These are phyloP conservation scores for Maudiozyma turicensis DNA, from an alignment of 805 yeast species.

Conservation along the genomic window DNA sequence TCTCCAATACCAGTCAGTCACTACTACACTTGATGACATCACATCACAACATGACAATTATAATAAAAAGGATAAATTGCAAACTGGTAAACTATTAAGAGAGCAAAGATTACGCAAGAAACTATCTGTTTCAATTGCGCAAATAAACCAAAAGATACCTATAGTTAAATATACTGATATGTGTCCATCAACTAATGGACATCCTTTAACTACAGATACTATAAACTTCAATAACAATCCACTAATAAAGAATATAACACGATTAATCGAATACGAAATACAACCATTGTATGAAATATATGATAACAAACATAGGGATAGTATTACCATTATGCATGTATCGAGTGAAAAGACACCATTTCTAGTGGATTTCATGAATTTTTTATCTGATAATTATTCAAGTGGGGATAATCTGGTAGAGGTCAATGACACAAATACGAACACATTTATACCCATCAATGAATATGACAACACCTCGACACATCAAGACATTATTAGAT, in stretches of 20 bases:
- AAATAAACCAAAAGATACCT: constrained; percentile 10
- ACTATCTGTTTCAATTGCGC: constrained; percentile 41
- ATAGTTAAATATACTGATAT: not conserved
- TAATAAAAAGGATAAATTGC: constrained; percentile 15
- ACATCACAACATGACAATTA: no score
- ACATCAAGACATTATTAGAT: not conserved
- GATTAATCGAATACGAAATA: not conserved
- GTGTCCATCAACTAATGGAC: not conserved
- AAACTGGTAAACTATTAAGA: constrained; percentile 26
- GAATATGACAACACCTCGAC: not conserved
- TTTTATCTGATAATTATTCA: not conserved
- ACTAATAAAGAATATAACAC: not conserved
- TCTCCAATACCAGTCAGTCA: no score
- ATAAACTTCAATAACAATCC: constrained; percentile 1
- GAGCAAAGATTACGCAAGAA: constrained; percentile 34
- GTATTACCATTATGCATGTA: not conserved
- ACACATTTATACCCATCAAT: not conserved
- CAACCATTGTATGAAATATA: not conserved
- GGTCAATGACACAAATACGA: not conserved
- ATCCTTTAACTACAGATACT: not conserved
- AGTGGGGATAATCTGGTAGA: not conserved
- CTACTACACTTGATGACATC: no score
- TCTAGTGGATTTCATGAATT: not conserved
- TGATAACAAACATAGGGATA: not conserved
- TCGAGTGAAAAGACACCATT: not conserved